Base-by-base conservation (phyloP, 1,284 basidiomycete species). In the Austropuccinia psidii region DNA sequence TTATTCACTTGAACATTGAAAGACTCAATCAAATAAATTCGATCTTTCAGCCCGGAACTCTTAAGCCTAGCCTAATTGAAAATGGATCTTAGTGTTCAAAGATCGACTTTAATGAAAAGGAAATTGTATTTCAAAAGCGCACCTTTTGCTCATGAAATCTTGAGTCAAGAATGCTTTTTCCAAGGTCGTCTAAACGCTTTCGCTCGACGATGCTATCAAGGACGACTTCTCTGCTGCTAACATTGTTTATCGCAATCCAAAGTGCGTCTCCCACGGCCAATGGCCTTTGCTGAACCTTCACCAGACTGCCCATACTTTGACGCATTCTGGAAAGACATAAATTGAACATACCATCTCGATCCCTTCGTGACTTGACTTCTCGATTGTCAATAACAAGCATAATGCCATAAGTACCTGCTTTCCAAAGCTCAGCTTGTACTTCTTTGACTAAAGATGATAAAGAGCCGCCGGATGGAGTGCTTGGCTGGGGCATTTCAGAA, bases 21-120 rank as follows among this genome's bases (percentile, higher is more conserved):
- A 66, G 84, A 83, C 77, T 86, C 85, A 61, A 86, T 82, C 49
- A 86, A 79, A 77, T 86, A 86, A 73, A 84, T 83, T 52, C 85
- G 80, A 68, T 84, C 79, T 29, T 79, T 78, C 29, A 85, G 80
- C 15, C 83, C 83, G 0, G 84, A 84, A 37, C 83, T 81, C 7
- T 79, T 80, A 35, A 85, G 77, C 0, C 85, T 84, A 72, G 83
- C 82, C 84, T 84, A 27, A 8, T 76, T 9, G 7, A 31, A 57
- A 39, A 55, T 1, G 24, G 24, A 29, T 35, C 4, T 17, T 7
- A 55, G 24, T 8, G 33, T 49, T 21, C 33, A 21, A 58, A 31
- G 37, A 24, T 8, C 15, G 41, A 57, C 54, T 15, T 13, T 6
- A 61, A 61, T 39, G 58, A 52, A 17, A 61, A 19, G 39, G 43